Evolutionary conservation across 2,329 filamentous ascomycete species (phyloP), one percentile per base, ranked within the genome.

Genomic region (Monilinia aucupariae): DNA sequence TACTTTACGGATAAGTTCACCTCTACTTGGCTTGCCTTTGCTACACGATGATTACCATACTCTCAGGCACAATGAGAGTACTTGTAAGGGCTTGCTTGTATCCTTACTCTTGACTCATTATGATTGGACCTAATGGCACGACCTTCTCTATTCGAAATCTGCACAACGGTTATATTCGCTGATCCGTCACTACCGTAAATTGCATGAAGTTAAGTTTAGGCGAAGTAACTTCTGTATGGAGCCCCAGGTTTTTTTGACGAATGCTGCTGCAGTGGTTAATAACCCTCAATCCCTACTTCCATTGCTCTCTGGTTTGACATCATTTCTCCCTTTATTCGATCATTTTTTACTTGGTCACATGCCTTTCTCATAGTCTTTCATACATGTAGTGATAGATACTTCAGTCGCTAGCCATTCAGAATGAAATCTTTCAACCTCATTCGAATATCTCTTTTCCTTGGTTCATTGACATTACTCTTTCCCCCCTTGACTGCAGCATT

Each of bases 401-500:
- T 25, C 54, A 58, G 34, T 25, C 8, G 47, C 30, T 34, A 12
- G 30, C 27, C 34, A 58, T 47, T 47, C 41, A 58, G 9, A 25
- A 58, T 58, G 41, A 37, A 32, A 13, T 47, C 30, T 47, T 58
- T 27, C 41, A n/a, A 22, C 22, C 41, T 61, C n/a, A 10, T 22
- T 25, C 10, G 48, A 20, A 3, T 61, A 10, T 48, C 58, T 54
- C 48, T 61, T 43, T 43, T 41, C 4, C 32, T 59, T 4, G n/a
- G 45, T 32, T 41, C 51, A 10, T 51, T 55, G n/a, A 41, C 45
- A 25, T 32, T 49, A n/a, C 34, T 49, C 17, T 30, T 41, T 30
- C 47, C 61, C 4, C 37, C 53, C 4, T 62, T 55, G 41, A 20
- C 56, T 54, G 20, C 37, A 34, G 39, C 51, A 34, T 37, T 62